Conservation (phyloP, 148 eudicot genomes). For the Chenopodium formosanum region DNA sequence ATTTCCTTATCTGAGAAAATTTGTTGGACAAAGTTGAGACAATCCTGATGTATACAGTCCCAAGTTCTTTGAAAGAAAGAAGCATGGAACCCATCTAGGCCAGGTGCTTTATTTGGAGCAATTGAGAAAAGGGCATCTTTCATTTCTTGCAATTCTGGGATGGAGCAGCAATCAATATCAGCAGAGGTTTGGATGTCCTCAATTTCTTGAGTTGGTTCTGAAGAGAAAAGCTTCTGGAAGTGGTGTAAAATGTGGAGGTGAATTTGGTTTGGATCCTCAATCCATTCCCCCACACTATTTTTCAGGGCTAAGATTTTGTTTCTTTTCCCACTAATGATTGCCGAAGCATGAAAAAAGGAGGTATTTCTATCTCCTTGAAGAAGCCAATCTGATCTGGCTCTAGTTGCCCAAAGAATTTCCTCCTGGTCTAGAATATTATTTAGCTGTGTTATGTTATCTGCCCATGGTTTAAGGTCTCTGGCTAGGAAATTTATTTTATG, state of each 20-base stretch:
- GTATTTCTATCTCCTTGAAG: neutral
- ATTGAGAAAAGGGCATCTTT: no score
- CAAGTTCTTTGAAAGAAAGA: no score
- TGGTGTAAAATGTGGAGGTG: accelerated
- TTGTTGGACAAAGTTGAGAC: no score
- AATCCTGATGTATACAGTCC: no score
- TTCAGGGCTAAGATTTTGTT: neutral
- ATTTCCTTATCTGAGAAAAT: no score
- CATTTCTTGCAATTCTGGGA: no score
- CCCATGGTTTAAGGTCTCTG: neutral
- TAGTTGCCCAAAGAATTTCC: neutral
- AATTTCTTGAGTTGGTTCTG: no score
- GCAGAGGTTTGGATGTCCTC: no score
- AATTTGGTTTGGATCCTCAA: neutral
- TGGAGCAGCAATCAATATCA: no score
- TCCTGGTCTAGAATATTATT: neutral
- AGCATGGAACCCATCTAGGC: no score
- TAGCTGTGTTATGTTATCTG: accelerated
- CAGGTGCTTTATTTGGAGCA: no score
- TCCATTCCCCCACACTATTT: neutral
- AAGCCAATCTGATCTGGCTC: neutral
- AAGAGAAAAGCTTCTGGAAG: no score
- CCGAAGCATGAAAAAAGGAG: neutral
- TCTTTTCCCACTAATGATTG: neutral
- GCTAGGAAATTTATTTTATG: neutral